Evolutionary conservation across 352 stramenopile species (phyloP).

Genomic region (Globisporangium heterothallicum): DNA sequence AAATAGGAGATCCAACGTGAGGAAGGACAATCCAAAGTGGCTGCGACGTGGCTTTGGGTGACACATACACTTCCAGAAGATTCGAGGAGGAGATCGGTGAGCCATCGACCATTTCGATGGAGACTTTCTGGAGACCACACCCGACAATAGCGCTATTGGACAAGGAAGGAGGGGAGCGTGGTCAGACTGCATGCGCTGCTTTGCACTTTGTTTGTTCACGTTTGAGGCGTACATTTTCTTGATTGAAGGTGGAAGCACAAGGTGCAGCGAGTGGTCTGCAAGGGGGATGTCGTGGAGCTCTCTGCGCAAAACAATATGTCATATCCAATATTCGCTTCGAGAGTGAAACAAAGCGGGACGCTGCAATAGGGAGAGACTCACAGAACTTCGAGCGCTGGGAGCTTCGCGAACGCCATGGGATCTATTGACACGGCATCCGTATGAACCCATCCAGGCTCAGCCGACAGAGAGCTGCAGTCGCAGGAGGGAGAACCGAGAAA

Average conservation of each 20-base stretch:
- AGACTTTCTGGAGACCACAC: slow-evolving; percentile 35
- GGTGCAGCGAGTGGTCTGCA: slow-evolving; percentile 21
- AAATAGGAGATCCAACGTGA: neutral
- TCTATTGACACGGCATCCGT: slow-evolving; percentile 26
- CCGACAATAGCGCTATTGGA: slow-evolving; percentile 28
- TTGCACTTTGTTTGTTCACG: neutral
- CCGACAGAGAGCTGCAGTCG: slow-evolving; percentile 18
- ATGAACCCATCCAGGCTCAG: slow-evolving; percentile 30
- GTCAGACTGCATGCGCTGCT: neutral
- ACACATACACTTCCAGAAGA: slow-evolving; percentile 25
- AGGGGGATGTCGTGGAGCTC: slow-evolving; percentile 39
- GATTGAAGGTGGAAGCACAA: slow-evolving; percentile 40
- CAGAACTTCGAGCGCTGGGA: slow-evolving; percentile 35
- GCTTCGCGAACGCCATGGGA: slow-evolving; percentile 31
- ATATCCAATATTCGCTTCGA: too few species aligned
- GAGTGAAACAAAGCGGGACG: neutral
- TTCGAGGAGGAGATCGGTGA: slow-evolving; percentile 14
- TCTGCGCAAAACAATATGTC: slow-evolving; percentile 14
- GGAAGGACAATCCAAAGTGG: neutral
- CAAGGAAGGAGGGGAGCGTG: neutral
- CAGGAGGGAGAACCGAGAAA: neutral
- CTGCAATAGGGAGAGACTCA: slow-evolving; percentile 15
- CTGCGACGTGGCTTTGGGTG: slow-evolving; percentile 9
- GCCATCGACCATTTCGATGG: slow-evolving; percentile 33
- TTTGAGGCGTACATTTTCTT: slow-evolving; percentile 31